These are phyloP conservation scores for Erysiphe neolycopersici DNA, from an alignment of 2,329 filamentous ascomycete genomes.

Conservation along the genomic window DNA sequence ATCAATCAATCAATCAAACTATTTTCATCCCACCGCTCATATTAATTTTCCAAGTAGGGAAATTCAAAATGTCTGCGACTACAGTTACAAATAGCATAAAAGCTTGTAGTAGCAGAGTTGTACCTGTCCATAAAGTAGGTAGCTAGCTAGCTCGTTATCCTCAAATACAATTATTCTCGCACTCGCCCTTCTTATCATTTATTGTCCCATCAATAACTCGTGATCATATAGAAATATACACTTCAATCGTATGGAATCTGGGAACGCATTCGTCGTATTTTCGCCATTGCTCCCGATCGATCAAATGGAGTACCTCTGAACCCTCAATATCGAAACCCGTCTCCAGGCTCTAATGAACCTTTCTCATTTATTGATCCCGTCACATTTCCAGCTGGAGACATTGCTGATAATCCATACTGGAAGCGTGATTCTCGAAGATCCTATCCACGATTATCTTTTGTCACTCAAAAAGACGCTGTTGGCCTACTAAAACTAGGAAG, in stretches of 20 bases:
- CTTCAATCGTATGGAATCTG: constrained; percentile 73
- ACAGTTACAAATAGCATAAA: constrained; percentile 30
- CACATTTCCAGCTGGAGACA: constrained; percentile 58
- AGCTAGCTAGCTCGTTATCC: constrained; percentile 4
- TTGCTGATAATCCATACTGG: constrained; percentile 88
- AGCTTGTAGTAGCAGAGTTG: constrained; percentile 24
- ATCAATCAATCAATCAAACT: too few relatives aligned
- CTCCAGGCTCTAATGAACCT: constrained; percentile 48
- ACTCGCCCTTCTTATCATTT: constrained; percentile 3
- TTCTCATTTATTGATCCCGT: constrained; percentile 55
- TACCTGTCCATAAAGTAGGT: constrained; percentile 32
- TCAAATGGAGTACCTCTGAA: constrained; percentile 85
- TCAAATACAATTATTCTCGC: constrained; percentile 3
- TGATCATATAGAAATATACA: constrained; percentile 58
- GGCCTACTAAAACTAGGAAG: constrained; percentile 67
- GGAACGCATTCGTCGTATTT: constrained; percentile 50
- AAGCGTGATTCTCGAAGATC: constrained; percentile 67
- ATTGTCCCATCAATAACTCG: background rate
- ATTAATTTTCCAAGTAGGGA: too few relatives aligned
- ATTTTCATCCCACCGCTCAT: too few relatives aligned
- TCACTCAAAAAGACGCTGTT: constrained; percentile 66
- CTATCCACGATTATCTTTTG: constrained; percentile 56
- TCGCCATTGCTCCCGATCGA: constrained; percentile 65
- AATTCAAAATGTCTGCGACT: constrained; percentile 18
- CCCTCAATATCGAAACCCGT: constrained; percentile 68